These are phyloP conservation scores for Ustilaginoidea virens DNA, from an alignment of 2,329 filamentous ascomycete genomes.

Conservation along the genomic window DNA sequence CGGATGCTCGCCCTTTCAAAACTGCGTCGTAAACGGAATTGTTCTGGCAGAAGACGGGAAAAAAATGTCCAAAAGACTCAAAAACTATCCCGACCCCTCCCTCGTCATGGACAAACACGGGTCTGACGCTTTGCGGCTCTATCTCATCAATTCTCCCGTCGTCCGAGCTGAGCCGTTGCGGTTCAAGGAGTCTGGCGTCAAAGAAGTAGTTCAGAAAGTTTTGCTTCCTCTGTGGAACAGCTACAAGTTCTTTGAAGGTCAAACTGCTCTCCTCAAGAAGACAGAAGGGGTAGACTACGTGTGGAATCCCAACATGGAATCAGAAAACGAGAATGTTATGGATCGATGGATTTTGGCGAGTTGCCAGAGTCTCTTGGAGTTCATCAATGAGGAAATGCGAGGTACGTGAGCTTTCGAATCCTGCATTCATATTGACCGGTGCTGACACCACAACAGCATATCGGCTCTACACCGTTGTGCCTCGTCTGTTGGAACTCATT, in stretches of 20 bases:
- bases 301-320: constrained; percentile 63
- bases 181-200: constrained; percentile 85
- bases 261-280: constrained; percentile 78
- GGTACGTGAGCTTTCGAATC: constrained; percentile 28
- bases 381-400: constrained; percentile 85
- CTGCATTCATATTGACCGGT: not conserved
- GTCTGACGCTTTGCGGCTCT: constrained; percentile 83
- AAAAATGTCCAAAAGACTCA: constrained; percentile 96
- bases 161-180: constrained; percentile 80
- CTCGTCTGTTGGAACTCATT: constrained; percentile 65
- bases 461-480: constrained; percentile 81
- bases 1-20: constrained; percentile 74
- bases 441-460: constrained; percentile 30
- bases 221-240: constrained; percentile 89
- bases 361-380: constrained; percentile 79
- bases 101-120: constrained; percentile 79
- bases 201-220: constrained; percentile 87
- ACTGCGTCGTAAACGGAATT: constrained; percentile 92
- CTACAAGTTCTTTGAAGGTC: constrained; percentile 90
- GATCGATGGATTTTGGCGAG: constrained; percentile 90
- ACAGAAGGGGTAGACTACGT: constrained; percentile 59
- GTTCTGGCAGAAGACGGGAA: constrained; percentile 90
- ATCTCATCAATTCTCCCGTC: constrained; percentile 91
- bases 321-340: constrained; percentile 79
- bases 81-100: constrained; percentile 85